A percentile compares a stretch with the other conserved stretches of the same genome.
Evolutionary conservation across 495 filamentous ascomycete species (phyloP).

Genomic region (Xylaria scruposa): DNA sequence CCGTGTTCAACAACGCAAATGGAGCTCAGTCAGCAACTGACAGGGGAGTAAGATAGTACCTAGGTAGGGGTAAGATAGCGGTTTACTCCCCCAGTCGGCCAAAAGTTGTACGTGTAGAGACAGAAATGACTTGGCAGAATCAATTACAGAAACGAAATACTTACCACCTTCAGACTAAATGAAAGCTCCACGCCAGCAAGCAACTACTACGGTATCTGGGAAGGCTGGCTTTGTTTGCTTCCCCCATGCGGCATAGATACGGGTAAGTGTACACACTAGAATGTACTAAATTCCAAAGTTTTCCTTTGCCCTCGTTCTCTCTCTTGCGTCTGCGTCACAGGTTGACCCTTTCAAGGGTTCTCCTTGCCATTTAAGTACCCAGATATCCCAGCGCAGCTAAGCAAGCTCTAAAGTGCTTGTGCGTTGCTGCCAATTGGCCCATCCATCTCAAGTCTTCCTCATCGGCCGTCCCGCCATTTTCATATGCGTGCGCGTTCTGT

Average conservation of each 20-base stretch:
- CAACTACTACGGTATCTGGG: background rate
- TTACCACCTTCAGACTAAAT: background rate
- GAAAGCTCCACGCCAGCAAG: background rate
- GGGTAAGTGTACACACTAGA: background rate
- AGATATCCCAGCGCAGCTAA: background rate
- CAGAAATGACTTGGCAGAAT: no score
- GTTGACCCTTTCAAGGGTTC: background rate
- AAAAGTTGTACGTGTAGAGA: background rate
- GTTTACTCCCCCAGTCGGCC: background rate
- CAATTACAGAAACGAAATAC: background rate
- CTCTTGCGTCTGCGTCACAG: background rate
- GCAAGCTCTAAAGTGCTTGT: constrained; percentile 4
- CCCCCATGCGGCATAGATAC: background rate
- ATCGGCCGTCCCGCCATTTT: background rate
- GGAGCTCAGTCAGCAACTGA: background rate
- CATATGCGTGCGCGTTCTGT: background rate
- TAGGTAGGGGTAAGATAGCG: background rate
- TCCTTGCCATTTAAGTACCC: constrained; percentile 5
- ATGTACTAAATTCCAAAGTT: background rate
- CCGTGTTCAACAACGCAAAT: background rate
- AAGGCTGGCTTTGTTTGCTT: background rate
- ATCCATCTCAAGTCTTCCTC: background rate
- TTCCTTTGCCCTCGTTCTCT: background rate
- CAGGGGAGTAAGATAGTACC: background rate
- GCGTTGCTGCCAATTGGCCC: constrained; percentile 9